Conservation (phyloP, 1,284 basidiomycete species). For the Ustilago vetiveriae region DNA sequence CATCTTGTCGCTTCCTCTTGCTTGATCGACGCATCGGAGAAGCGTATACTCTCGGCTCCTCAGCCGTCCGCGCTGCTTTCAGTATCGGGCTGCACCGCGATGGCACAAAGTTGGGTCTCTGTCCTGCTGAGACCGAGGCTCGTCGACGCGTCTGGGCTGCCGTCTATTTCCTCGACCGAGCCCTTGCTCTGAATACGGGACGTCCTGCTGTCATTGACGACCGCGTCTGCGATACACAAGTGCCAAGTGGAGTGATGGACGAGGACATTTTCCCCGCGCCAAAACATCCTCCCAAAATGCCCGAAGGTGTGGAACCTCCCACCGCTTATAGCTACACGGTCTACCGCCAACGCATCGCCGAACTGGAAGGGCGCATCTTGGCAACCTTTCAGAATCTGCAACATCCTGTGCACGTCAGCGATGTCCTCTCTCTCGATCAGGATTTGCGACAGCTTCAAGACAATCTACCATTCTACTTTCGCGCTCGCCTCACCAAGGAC, state of each 20-base stretch:
- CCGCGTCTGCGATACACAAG: slow-evolving; percentile 52
- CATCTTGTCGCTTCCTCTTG: slow-evolving; percentile 55
- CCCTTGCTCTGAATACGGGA: slow-evolving; percentile 49
- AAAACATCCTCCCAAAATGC: slow-evolving; percentile 34
- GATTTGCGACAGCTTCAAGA: slow-evolving; percentile 42
- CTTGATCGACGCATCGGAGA: slow-evolving; percentile 58
- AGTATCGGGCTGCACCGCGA: slow-evolving; percentile 64
- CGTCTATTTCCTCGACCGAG: slow-evolving; percentile 52
- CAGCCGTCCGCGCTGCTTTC: slow-evolving; percentile 50
- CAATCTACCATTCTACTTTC: slow-evolving; percentile 58
- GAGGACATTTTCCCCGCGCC: slow-evolving; percentile 47
- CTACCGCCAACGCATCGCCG: slow-evolving; percentile 47
- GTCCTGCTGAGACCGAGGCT: slow-evolving; percentile 46
- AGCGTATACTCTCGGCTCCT: slow-evolving; percentile 49
- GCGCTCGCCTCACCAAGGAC: slow-evolving; percentile 23
- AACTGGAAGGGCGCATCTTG: slow-evolving; percentile 41
- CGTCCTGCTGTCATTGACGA: slow-evolving; percentile 60
- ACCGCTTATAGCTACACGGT: slow-evolving; percentile 45
- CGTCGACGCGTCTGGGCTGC: slow-evolving; percentile 58
- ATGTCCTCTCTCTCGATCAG: slow-evolving; percentile 52
- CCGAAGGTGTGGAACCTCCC: slow-evolving; percentile 43
- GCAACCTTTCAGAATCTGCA: slow-evolving; percentile 45
- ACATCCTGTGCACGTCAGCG: slow-evolving; percentile 44
- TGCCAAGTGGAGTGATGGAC: slow-evolving; percentile 45
- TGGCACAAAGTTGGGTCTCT: slow-evolving; percentile 51